Evolutionary conservation across 1,284 basidiomycete species (phyloP).

Genomic region (Sporisorium exsertum): DNA sequence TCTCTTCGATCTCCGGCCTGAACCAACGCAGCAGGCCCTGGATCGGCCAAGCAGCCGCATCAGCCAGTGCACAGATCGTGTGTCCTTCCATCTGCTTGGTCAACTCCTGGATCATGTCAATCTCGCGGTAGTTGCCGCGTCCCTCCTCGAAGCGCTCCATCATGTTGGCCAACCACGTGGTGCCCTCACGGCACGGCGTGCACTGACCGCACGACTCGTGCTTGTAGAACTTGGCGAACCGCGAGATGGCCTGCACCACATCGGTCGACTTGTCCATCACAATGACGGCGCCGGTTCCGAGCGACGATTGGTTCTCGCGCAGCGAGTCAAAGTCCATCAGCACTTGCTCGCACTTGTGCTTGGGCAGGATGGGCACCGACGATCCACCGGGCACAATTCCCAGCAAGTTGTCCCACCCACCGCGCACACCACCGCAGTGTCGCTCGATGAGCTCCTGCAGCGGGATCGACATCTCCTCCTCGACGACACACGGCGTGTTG

Average conservation of each 20-base stretch:
- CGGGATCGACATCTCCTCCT: slow-evolving; percentile 99
- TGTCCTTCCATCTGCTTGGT: slow-evolving; percentile 90
- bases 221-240: slow-evolving; percentile 81
- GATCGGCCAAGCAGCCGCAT: slow-evolving; percentile 98
- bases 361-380: slow-evolving; percentile 93
- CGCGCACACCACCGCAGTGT: slow-evolving; percentile 92
- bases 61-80: slow-evolving; percentile 91
- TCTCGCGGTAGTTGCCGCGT: slow-evolving; percentile 88
- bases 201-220: slow-evolving; percentile 99
- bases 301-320: slow-evolving; percentile 91
- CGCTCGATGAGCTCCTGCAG: slow-evolving; percentile 93
- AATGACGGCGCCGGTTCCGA: slow-evolving; percentile 97
- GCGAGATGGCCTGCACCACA: slow-evolving; percentile 83
- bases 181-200: slow-evolving; percentile 92
- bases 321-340: slow-evolving; percentile 97
- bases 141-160: slow-evolving; percentile 79
- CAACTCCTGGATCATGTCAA: slow-evolving; percentile 79
- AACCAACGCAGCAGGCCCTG: slow-evolving; percentile 96
- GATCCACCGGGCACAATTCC: slow-evolving; percentile 95
- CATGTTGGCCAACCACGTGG: slow-evolving; percentile 68
- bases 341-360: slow-evolving; percentile 70
- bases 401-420: slow-evolving; percentile 95
- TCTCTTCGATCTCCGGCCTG: slow-evolving; percentile 80
- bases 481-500: slow-evolving; percentile 96
- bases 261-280: slow-evolving; percentile 99